phyloP scores from a whole-genome alignment of 2,329 filamentous ascomycete genomes.

The Corniculantispora saksenae region DNA sequence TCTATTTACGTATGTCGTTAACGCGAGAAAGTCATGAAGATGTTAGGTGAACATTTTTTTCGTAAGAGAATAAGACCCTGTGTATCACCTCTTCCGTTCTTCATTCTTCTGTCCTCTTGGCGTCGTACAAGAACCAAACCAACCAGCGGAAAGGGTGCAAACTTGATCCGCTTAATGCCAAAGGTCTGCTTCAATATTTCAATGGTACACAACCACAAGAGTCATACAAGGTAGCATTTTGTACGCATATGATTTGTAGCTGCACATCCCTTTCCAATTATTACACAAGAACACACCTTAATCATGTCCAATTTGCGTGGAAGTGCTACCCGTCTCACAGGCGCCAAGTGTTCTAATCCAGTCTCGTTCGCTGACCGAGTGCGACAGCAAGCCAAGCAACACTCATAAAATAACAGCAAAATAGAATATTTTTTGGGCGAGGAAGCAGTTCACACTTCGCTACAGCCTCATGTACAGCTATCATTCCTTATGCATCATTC shows the following conservation, averaged over 20 bases:
- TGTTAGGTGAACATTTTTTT: no score
- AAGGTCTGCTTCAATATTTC: neutral
- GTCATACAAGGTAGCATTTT: neutral
- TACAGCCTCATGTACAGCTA: conserved; percentile 11
- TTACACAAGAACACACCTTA: neutral
- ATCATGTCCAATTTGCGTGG: conserved; percentile 5
- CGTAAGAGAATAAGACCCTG: no score
- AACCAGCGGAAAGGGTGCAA: no score
- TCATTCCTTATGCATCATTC: conserved; percentile 12
- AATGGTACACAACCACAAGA: neutral
- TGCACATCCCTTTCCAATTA: neutral
- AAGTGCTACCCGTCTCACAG: neutral
- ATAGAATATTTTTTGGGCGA: conserved; percentile 6
- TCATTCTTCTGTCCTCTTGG: no score
- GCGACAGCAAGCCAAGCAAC: neutral
- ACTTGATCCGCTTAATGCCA: neutral
- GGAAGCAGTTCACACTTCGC: conserved; percentile 11
- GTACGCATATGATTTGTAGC: neutral
- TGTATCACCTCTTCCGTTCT: no score
- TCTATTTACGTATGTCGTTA: no score
- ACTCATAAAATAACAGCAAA: neutral
- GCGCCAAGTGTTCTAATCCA: neutral
- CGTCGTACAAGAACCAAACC: no score
- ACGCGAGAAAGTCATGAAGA: no score
- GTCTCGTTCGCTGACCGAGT: neutral